Conservation (phyloP, 352 stramenopile species). For the Pythium biforme region DNA sequence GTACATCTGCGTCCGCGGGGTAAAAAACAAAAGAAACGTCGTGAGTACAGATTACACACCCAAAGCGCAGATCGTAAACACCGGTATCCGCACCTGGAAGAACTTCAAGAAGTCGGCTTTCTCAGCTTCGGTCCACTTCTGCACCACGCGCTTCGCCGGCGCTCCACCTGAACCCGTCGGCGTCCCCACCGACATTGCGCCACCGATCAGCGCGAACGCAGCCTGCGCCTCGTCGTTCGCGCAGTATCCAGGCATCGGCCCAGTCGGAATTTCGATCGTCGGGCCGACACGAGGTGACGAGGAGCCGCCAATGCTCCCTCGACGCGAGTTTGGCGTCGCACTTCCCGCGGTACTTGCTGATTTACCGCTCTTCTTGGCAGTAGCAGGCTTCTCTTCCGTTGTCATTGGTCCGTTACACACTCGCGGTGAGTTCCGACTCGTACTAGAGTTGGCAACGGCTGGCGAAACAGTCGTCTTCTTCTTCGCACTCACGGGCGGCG, state of each 20-base stretch:
- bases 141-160: slow-evolving; percentile 76
- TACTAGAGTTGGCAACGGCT: slow-evolving; percentile 5
- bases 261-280: slow-evolving; percentile 23
- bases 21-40: not conserved
- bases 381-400: slow-evolving; percentile 17
- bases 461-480: slow-evolving; percentile 24
- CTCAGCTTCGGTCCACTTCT: slow-evolving; percentile 90
- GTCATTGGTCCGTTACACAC: not conserved
- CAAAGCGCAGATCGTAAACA: not conserved
- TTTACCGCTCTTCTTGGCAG: slow-evolving; percentile 23
- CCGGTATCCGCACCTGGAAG: slow-evolving; percentile 61
- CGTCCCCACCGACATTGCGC: slow-evolving; percentile 19
- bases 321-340: slow-evolving; percentile 10
- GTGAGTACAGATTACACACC: not conserved
- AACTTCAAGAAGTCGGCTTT: slow-evolving; percentile 88
- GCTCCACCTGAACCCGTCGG: slow-evolving; percentile 23
- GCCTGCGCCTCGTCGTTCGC: slow-evolving; percentile 26
- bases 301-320: slow-evolving; percentile 9
- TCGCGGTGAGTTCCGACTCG: slow-evolving; percentile 25
- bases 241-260: slow-evolving; percentile 14
- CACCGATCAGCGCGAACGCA: slow-evolving; percentile 20
- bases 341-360: slow-evolving; percentile 2
- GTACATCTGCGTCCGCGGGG: slow-evolving; percentile 41
- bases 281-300: slow-evolving; percentile 28
- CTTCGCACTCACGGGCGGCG: slow-evolving; percentile 18